Evolutionary conservation across 2,329 filamentous ascomycete genomes (phyloP).

Genomic region (Pyrenophora seminiperda): DNA sequence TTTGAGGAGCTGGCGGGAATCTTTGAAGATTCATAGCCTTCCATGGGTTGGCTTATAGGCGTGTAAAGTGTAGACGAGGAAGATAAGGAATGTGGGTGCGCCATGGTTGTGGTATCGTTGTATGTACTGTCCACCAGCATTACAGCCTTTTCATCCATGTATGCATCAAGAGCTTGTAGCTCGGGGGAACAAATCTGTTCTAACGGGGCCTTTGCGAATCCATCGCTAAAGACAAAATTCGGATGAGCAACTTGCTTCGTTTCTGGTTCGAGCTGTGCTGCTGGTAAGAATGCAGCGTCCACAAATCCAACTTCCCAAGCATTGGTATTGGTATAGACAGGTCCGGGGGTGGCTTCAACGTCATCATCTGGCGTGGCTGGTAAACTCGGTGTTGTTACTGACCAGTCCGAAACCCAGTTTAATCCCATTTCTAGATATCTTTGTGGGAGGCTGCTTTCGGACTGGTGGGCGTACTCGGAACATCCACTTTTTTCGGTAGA

Average conservation of each 20-base stretch:
- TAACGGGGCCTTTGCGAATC: slow-evolving; percentile 34
- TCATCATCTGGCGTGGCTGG: slow-evolving; percentile 34
- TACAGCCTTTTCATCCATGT: slow-evolving; percentile 29
- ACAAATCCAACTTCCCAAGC: slow-evolving; percentile 29
- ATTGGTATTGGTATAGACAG: slow-evolving; percentile 33
- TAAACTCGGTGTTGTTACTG: slow-evolving; percentile 34
- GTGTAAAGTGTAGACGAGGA: slow-evolving; percentile 26
- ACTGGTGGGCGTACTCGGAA: slow-evolving; percentile 33
- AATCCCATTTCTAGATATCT: slow-evolving; percentile 24
- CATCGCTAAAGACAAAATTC: slow-evolving; percentile 34
- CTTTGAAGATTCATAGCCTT: slow-evolving; percentile 18
- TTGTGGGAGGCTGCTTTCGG: slow-evolving; percentile 27
- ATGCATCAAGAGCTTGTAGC: slow-evolving; percentile 36
- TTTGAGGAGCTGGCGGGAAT: slow-evolving; percentile 22
- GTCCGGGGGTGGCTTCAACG: slow-evolving; percentile 37
- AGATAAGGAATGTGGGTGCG: slow-evolving; percentile 2
- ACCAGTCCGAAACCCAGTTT: slow-evolving; percentile 33
- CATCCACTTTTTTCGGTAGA: slow-evolving; percentile 39
- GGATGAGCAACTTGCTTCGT: slow-evolving; percentile 26
- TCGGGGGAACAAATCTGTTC: slow-evolving; percentile 32
- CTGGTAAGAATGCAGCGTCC: slow-evolving; percentile 28
- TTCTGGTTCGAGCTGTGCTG: slow-evolving; percentile 18
- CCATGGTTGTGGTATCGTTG: slow-evolving; percentile 8
- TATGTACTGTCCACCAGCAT: slow-evolving; percentile 30
- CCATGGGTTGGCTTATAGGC: slow-evolving; percentile 17